Conservation (phyloP, 768 basidiomycete genomes). For the Leccinum sublutescens region DNA sequence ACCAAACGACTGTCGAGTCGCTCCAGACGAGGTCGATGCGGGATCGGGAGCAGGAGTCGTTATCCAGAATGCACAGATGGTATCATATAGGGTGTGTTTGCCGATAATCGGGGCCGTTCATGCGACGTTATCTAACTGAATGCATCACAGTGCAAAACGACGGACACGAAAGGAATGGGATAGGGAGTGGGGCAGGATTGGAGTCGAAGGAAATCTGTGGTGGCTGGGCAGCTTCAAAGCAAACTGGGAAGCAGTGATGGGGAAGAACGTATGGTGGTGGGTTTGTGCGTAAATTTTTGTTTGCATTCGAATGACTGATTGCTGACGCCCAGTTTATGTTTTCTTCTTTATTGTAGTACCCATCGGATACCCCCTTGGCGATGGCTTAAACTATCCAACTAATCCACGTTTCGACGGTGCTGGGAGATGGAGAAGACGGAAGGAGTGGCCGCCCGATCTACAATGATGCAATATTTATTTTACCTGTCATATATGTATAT, state of each 20-base stretch:
- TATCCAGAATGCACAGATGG: constrained; percentile 52
- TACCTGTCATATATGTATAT: background rate
- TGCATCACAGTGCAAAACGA: constrained; percentile 46
- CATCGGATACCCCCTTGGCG: constrained; percentile 50
- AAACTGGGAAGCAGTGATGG: constrained; percentile 87
- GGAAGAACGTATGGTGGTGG: constrained; percentile 65
- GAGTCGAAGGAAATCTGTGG: constrained; percentile 84
- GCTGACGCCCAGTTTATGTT: constrained; percentile 5
- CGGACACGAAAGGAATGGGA: constrained; percentile 57
- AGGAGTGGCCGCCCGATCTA: constrained; percentile 69
- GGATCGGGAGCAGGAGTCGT: constrained; percentile 55
- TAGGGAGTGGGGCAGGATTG: constrained; percentile 75
- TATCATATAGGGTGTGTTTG: constrained; percentile 53
- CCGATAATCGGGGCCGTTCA: no score
- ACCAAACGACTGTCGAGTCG: constrained; percentile 82
- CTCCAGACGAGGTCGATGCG: constrained; percentile 55
- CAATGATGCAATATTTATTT: constrained; percentile 38
- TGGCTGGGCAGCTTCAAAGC: constrained; percentile 60
- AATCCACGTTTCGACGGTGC: constrained; percentile 74
- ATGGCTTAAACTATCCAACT: constrained; percentile 62
- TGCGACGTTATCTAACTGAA: constrained; percentile 2
- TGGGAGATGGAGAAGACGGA: constrained; percentile 63
- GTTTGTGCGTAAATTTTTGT: constrained; percentile 55
- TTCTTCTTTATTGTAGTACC: constrained; percentile 35
- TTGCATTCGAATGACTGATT: background rate